Base-by-base conservation (phyloP, 2,329 filamentous ascomycete species). In the Cryphonectria japonica region DNA sequence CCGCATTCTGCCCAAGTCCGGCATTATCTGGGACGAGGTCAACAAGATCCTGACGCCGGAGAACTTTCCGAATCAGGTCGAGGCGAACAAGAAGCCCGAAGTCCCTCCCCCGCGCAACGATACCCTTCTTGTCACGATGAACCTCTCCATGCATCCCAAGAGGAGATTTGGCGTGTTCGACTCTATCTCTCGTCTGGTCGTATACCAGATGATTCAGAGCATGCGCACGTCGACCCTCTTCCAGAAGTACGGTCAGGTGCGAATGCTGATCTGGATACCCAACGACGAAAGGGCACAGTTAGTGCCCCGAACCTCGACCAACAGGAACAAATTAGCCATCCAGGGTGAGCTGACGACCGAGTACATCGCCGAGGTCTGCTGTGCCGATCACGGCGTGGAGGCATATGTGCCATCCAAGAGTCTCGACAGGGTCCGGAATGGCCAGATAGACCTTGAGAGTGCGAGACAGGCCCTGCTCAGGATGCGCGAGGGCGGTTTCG, bases 211-310 rank as follows among this genome's bases (percentile, higher is more conserved):
- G 70, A 83, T 91, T 75, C 82, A 80, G 60, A 84, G 86, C 66
- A 87, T 92, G 69, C 85, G 88, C 72, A 82, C 84, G 2, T 84
- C 88, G 66, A 80, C 83, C 0, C 83, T 91, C 0, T 88, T 97
- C 75, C 92, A 97, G 75, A 84, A 85, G 39, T 95, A 94, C 78
- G 95, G 95, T 3, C 86, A 91, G 26, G 90, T 97, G 3, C 89
- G 94, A 65, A 91, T 95, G 84, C 85, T 98, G 0, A 78, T 95
- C 54, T 95, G 94, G 90, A 77, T 90, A 3, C 85, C 87, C 1
- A 83, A 90, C 60, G 83, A 87, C 0, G 91, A 93, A 69, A 89
- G 89, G 74, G 76, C 80, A 8, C 73, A 79, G 1, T 75, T 93
- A 0, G 71, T 97, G 9, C 92, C 95, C 0, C 87, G 87, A 67